Percentiles rank a stretch among this genome's conserved stretches.
Evolutionary conservation across 306 rosid genomes (phyloP).

Genomic region (Begonia peltatifolia): DNA sequence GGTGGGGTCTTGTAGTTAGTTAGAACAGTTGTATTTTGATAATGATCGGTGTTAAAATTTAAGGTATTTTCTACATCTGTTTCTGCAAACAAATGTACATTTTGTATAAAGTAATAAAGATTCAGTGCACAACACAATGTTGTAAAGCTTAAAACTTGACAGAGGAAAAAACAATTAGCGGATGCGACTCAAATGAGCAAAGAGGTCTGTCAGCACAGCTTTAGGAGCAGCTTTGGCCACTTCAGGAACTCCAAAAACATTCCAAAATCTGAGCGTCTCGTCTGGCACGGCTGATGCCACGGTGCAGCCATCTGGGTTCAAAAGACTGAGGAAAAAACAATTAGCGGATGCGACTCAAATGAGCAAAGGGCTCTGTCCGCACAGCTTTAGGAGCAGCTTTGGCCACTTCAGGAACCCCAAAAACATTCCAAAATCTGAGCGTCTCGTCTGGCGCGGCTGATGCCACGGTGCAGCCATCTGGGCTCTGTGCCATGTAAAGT

Average conservation of each 20-base stretch:
- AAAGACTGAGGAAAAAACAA: too few species aligned
- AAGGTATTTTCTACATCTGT: too few species aligned
- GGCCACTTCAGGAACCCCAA: constrained; percentile 35
- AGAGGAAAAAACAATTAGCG: constrained; percentile 5
- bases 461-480: constrained; percentile 42
- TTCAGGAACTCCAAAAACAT: constrained; percentile 36
- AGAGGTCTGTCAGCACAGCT: constrained; percentile 19
- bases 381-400: constrained; percentile 25
- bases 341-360: constrained; percentile 28
- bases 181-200: constrained; percentile 27
- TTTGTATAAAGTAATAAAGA: too few species aligned
- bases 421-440: constrained; percentile 31
- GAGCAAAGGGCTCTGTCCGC: constrained; percentile 25
- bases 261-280: constrained; percentile 32
- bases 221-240: constrained; percentile 30
- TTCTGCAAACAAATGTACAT: too few species aligned
- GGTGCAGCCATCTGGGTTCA: constrained; percentile 43
- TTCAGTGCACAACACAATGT: too few species aligned
- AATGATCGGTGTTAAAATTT: too few species aligned
- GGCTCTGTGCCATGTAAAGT: constrained; percentile 54
- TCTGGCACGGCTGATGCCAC: constrained; percentile 39
- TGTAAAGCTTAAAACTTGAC: too few species aligned
- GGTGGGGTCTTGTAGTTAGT: too few species aligned
- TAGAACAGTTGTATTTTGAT: too few species aligned
- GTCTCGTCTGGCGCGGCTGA: constrained; percentile 38